Conservation (phyloP, 2,329 filamentous ascomycete species). For the Penicillium digitatum region DNA sequence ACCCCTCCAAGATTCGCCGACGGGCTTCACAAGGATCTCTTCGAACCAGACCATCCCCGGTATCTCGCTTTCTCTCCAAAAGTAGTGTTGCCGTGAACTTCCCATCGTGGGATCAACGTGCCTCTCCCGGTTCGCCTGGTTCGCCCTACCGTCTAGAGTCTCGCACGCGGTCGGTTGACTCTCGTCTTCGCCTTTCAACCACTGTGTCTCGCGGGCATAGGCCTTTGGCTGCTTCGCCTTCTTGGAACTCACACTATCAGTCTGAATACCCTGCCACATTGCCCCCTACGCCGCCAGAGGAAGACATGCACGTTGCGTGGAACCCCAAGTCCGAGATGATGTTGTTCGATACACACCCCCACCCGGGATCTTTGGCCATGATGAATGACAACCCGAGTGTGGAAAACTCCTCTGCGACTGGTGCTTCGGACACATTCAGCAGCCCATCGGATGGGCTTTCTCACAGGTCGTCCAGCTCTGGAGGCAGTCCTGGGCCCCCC, state of each 20-base stretch:
- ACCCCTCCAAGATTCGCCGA: constrained; percentile 30
- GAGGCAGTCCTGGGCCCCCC: constrained; percentile 29
- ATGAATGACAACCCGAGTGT: constrained; percentile 31
- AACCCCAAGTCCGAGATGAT: constrained; percentile 32
- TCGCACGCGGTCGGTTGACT: constrained; percentile 27
- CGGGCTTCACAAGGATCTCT: constrained; percentile 39
- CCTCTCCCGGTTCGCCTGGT: constrained; percentile 24
- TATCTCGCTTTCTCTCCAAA: constrained; percentile 37
- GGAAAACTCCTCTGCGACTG: constrained; percentile 26
- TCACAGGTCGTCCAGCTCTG: constrained; percentile 31
- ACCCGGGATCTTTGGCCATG: constrained; percentile 26
- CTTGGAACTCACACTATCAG: constrained; percentile 25
- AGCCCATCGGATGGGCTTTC: constrained; percentile 31
- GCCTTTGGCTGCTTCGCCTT: constrained; percentile 25
- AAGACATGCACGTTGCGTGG: constrained; percentile 40
- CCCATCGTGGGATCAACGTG: constrained; percentile 51
- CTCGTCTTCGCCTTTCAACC: constrained; percentile 33
- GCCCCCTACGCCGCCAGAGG: constrained; percentile 43
- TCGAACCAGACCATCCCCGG: constrained; percentile 32
- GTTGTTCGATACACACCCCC: constrained; percentile 29
- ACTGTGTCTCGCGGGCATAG: constrained; percentile 35
- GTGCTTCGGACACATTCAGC: constrained; percentile 28
- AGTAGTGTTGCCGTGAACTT: constrained; percentile 45
- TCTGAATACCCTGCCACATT: constrained; percentile 35
- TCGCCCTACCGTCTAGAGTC: constrained; percentile 24